Conservation (phyloP, 768 basidiomycete genomes). For the Mycena galopus region DNA sequence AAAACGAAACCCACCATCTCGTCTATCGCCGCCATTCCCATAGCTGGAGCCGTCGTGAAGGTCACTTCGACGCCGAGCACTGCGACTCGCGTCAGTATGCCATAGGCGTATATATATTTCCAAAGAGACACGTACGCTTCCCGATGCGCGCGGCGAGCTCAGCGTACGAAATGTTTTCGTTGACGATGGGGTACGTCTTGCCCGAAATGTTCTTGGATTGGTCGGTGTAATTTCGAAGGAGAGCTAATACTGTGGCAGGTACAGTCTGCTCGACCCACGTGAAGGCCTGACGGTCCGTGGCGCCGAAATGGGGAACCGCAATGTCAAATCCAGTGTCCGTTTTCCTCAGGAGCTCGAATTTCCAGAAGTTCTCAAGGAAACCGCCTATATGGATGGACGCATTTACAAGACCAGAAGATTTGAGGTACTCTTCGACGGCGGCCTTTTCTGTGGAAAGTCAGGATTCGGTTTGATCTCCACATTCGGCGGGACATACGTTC, state of each 20-base stretch:
- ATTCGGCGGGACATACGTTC: not conserved
- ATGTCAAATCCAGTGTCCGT: slow-evolving; percentile 4
- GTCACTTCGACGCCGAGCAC: slow-evolving; percentile 20
- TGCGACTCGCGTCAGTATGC: not conserved
- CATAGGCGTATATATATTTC: not conserved
- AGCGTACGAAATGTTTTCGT: not conserved
- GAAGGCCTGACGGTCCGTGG: not conserved
- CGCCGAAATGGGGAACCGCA: not conserved
- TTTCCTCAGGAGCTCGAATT: slow-evolving; percentile 8
- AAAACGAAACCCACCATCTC: slow-evolving; percentile 10
- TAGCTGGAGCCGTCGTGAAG: not conserved
- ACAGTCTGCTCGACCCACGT: slow-evolving; percentile 20
- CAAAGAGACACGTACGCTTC: not conserved
- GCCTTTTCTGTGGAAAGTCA: slow-evolving; percentile 27
- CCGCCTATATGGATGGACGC: slow-evolving; percentile 25
- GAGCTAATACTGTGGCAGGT: not conserved
- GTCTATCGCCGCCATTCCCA: not conserved
- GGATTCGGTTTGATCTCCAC: not conserved
- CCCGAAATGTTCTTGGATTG: slow-evolving; percentile 6
- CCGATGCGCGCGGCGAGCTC: slow-evolving; percentile 4
- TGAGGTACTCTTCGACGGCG: slow-evolving; percentile 37
- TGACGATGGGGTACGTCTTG: slow-evolving; percentile 18
- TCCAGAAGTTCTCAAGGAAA: slow-evolving; percentile 24
- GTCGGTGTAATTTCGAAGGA: not conserved
- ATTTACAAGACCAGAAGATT: slow-evolving; percentile 30